Conservation (phyloP, 192 early-diverging fungal genomes). For the Coemansia erecta region DNA sequence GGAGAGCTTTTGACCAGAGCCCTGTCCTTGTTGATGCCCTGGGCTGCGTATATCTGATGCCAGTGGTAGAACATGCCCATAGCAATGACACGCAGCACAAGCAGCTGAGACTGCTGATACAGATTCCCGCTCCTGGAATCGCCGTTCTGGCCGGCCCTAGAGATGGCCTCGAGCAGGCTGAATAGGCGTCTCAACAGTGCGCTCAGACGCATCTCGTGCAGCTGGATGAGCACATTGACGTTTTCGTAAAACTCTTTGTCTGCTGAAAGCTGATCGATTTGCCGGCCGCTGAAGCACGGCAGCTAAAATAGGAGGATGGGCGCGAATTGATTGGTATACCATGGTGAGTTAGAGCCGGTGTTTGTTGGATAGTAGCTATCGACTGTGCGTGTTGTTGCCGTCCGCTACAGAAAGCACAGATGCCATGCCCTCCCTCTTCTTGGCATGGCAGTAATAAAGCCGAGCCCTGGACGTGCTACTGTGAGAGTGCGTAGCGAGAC, state of each 20-base stretch:
- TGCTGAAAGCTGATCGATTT: conserved; percentile 62
- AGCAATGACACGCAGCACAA: conserved; percentile 76
- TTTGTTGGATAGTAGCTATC: too few relatives aligned
- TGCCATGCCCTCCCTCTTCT: too few relatives aligned
- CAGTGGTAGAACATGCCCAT: conserved; percentile 86
- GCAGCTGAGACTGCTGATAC: conserved; percentile 82
- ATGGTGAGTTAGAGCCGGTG: neutral
- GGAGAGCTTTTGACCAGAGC: conserved; percentile 18
- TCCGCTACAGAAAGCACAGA: too few relatives aligned
- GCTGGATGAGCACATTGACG: conserved; percentile 70
- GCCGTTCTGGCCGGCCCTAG: conserved; percentile 54
- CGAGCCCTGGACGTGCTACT: too few relatives aligned
- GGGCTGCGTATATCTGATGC: conserved; percentile 63
- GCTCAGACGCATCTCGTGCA: conserved; percentile 72
- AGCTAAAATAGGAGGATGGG: conserved; percentile 52
- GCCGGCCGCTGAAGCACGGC: conserved; percentile 69
- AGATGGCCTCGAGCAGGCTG: conserved; percentile 70
- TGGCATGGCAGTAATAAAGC: too few relatives aligned
- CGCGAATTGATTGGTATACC: conserved; percentile 1
- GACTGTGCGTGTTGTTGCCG: too few relatives aligned
- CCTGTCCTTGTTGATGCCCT: conserved; percentile 35
- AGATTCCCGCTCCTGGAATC: conserved; percentile 44
- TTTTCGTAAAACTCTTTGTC: conserved; percentile 80
- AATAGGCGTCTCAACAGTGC: conserved; percentile 68
- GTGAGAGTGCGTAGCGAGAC: too few relatives aligned